These are phyloP conservation scores for Boletales sp. DNA, from an alignment of 768 basidiomycete species.

Conservation along the genomic window DNA sequence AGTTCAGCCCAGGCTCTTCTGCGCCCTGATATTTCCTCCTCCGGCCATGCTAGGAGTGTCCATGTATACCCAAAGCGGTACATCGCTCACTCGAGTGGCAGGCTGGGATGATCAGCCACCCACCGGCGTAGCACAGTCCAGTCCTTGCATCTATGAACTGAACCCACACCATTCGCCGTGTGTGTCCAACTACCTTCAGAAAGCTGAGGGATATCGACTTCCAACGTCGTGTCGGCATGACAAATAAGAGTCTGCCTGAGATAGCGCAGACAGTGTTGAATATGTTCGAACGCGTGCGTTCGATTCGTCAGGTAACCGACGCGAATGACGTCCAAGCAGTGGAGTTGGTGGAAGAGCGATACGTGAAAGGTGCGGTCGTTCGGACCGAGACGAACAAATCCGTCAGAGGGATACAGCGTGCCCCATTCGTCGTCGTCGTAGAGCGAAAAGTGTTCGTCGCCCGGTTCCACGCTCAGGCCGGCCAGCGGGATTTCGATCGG, in stretches of 20 bases:
- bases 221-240: slow-evolving; percentile 37
- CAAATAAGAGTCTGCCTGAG: slow-evolving; percentile 37
- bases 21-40: no score
- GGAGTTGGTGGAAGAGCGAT: slow-evolving; percentile 47
- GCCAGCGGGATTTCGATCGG: slow-evolving; percentile 28
- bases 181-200: slow-evolving; percentile 24
- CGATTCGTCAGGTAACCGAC: slow-evolving; percentile 23
- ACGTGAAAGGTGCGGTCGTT: slow-evolving; percentile 31
- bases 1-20: no score
- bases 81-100: slow-evolving; percentile 16
- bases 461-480: slow-evolving; percentile 24
- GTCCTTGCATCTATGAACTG: slow-evolving; percentile 31
- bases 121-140: slow-evolving; percentile 30
- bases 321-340: slow-evolving; percentile 41
- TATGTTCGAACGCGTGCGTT: slow-evolving; percentile 27
- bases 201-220: slow-evolving; percentile 29
- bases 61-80: neutral
- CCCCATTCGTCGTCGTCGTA: slow-evolving; percentile 36
- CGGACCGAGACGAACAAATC: slow-evolving; percentile 33
- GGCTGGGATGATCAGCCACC: slow-evolving; percentile 27
- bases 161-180: slow-evolving; percentile 28
- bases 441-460: slow-evolving; percentile 28
- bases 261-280: slow-evolving; percentile 38
- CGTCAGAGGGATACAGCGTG: slow-evolving; percentile 30
- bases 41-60: no score